phyloP scores from a whole-genome alignment of 805 yeast genomes.

The Kodamaea neixiangensis region DNA sequence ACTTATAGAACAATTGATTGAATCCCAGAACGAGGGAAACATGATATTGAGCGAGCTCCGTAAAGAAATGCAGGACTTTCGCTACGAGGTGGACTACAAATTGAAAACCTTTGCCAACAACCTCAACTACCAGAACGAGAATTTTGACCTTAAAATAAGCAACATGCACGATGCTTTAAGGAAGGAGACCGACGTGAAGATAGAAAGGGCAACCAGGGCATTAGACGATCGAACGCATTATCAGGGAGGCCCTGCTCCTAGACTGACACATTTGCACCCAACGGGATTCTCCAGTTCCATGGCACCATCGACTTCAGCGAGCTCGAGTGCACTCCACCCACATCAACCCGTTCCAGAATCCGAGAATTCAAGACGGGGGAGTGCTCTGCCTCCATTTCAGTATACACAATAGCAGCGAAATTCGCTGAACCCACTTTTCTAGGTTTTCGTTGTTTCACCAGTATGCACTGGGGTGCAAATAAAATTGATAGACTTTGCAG shows the following conservation, averaged over 20 bases:
- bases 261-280: neutral
- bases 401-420: neutral
- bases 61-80: conserved; percentile 11
- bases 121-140: conserved; percentile 9
- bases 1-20: conserved; percentile 9
- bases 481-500: neutral
- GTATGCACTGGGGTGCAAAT: neutral
- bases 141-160: conserved; percentile 8
- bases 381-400: neutral
- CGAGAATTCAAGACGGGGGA: neutral
- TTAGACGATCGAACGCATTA: neutral
- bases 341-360: neutral
- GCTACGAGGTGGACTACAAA: conserved; percentile 11
- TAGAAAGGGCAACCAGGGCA: neutral
- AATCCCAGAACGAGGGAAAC: conserved; percentile 9
- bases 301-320: neutral
- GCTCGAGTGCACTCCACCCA: neutral
- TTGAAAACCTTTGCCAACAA: conserved; percentile 5
- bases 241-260: neutral
- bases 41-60: conserved; percentile 4
- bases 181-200: neutral
- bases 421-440: neutral
- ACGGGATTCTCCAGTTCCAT: neutral
- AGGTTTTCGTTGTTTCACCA: neutral
- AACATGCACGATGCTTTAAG: conserved; percentile 1